Percentiles rank a stretch among this genome's conserved stretches.
These are phyloP conservation scores for Penicillium dipodomyicola DNA, from an alignment of 495 filamentous ascomycete species.

Conservation along the genomic window DNA sequence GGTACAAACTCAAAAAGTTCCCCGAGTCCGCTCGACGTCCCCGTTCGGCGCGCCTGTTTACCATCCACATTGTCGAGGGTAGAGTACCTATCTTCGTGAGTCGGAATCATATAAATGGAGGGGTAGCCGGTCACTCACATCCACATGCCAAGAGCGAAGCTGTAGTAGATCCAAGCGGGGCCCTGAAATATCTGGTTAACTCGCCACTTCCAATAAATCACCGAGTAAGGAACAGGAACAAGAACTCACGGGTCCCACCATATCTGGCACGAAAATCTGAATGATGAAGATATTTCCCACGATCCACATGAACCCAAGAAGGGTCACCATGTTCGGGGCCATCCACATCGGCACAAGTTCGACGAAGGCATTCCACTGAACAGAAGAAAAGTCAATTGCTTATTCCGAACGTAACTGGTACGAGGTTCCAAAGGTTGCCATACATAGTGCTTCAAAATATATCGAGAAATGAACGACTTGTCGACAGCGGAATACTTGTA, in stretches of 20 bases:
- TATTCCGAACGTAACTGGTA: neutral
- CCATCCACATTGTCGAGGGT: constrained; percentile 99
- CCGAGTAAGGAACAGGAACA: neutral
- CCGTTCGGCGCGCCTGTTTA: constrained; percentile 92
- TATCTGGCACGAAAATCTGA: constrained; percentile 81
- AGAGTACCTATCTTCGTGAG: constrained; percentile 60
- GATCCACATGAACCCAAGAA: constrained; percentile 93
- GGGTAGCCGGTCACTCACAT: constrained; percentile 54
- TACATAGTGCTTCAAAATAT: constrained; percentile 95
- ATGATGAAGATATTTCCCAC: constrained; percentile 79
- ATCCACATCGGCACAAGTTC: constrained; percentile 91
- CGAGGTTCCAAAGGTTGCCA: constrained; percentile 29
- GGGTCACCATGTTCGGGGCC: constrained; percentile 95
- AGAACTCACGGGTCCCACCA: constrained; percentile 77
- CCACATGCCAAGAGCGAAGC: constrained; percentile 90
- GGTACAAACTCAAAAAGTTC: constrained; percentile 84
- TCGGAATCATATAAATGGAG: neutral
- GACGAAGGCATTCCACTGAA: constrained; percentile 95
- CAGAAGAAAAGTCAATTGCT: constrained; percentile 12
- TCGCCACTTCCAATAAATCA: constrained; percentile 12
- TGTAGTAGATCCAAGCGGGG: constrained; percentile 90
- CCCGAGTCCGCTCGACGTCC: constrained; percentile 89
- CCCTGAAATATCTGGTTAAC: constrained; percentile 51
- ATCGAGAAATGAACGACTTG: constrained; percentile 90
- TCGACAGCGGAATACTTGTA: constrained; percentile 98